Percentiles rank a stretch among this genome's conserved stretches.
These are phyloP conservation scores for Paraphaeosphaeria minitans DNA, from an alignment of 2,329 filamentous ascomycete genomes.

Conservation along the genomic window DNA sequence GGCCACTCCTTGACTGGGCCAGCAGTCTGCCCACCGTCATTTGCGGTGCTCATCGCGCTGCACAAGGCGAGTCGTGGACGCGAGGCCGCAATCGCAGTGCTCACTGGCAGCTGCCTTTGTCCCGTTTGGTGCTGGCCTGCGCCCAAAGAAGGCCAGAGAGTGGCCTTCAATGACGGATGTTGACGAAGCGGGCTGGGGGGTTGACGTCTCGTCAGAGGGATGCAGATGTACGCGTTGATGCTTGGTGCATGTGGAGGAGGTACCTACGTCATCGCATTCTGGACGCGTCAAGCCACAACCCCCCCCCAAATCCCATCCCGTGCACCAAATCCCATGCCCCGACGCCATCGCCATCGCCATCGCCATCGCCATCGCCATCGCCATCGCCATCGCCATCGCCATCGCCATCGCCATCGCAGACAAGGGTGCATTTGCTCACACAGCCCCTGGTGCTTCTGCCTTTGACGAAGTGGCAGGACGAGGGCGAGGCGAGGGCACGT, in stretches of 20 bases:
- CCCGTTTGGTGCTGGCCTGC: not conserved
- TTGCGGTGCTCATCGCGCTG: not conserved
- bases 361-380: not conserved
- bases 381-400: too few relatives aligned
- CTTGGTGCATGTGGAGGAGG: too few relatives aligned
- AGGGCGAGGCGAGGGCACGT: not conserved
- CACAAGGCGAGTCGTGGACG: not conserved
- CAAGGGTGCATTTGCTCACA: not conserved
- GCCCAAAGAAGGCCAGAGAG: not conserved
- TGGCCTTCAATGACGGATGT: not conserved
- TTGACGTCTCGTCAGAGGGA: conserved; percentile 1
- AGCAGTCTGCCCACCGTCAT: not conserved
- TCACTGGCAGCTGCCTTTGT: not conserved
- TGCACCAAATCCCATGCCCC: not conserved
- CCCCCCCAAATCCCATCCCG: not conserved
- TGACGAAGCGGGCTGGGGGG: not conserved
- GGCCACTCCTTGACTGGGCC: not conserved
- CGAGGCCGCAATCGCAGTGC: not conserved
- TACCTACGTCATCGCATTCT: conserved; percentile 12
- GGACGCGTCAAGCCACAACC: not conserved
- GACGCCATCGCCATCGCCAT: not conserved
- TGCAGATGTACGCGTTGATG: not conserved
- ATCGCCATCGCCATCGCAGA: not conserved
- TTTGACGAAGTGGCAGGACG: too few relatives aligned
- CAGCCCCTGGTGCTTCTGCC: not conserved